Evolutionary conservation across 352 stramenopile genomes (phyloP), one percentile per base, ranked within the genome.

Genomic region (Pythium rishiriense): DNA sequence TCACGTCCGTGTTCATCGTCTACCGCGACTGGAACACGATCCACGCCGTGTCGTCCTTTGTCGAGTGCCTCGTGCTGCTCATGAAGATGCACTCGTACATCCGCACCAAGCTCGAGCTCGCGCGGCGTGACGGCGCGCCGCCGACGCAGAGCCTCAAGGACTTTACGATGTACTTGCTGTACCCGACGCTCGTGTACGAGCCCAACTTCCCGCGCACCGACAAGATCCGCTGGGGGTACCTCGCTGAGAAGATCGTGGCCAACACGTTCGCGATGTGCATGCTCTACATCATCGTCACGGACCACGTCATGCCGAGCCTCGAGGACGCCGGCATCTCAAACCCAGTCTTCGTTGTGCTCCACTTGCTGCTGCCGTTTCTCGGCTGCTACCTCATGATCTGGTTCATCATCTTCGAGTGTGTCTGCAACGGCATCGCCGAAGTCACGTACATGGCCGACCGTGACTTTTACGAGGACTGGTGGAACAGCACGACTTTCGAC

Each of bases 401-500:
- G 82, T 99, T 98, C 73, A 87, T 88, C 43, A 98, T 98, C 69
- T 99, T 99, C 58, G 95, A 99, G 76, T 90, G 97, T 29, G 97
- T 97, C 68, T 88, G 98, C 56, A 99, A 98, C 69, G 81, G 98
- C 3, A 85, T 98, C 41, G 96, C 96, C 3, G 96, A 99, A 79
- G 58, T 99, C 29, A 96, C 86, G 28, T 92, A 84, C 64, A 87
- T 95, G 52, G 91, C 87, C 0, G 91, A 97, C 65, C 83, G 90
- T 4, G 79, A 97, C 35, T 99, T 99, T 59, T 99, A 99, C 73
- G 82, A 85, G 39, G 96, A 98, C 73, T 99, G 96, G 97, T 99
- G 96, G 96, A 99, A 99, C 81, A 93, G 90, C 62, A 96, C 89
- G 28, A 98, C 96, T 22, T 97, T 91, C 31, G 84, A 90, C 51